Evolutionary conservation across 129 eudicot genomes (phyloP).

Genomic region (Lonicera japonica): DNA sequence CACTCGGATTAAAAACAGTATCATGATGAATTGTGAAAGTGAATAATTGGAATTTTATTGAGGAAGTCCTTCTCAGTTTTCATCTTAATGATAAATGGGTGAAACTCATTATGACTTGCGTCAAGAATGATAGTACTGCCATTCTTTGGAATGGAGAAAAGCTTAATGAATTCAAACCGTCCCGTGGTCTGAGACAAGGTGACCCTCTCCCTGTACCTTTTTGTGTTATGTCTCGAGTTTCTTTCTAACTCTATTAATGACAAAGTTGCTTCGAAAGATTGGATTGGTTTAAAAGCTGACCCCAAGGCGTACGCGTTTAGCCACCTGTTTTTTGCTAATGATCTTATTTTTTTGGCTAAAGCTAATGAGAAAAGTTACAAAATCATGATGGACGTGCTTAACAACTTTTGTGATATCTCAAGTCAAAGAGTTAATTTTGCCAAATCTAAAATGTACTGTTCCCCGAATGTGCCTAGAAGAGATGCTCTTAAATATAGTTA

Average conservation of each 20-base stretch:
- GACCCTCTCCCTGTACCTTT: constrained; percentile 7
- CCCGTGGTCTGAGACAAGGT: background rate
- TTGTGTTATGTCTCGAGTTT: too few species aligned
- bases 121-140: background rate
- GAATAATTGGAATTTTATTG: too few species aligned
- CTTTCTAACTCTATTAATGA: too few species aligned
- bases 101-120: background rate
- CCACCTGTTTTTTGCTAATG: background rate
- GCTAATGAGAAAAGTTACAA: background rate
- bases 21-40: too few species aligned
- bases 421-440: too few species aligned
- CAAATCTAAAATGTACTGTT: too few species aligned
- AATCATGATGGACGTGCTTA: background rate
- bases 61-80: too few species aligned
- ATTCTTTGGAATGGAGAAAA: background rate
- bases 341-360: background rate
- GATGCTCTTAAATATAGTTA: too few species aligned
- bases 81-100: too few species aligned
- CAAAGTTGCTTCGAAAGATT: background rate
- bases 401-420: too few species aligned
- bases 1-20: too few species aligned
- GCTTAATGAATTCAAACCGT: background rate
- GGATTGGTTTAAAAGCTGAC: background rate
- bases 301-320: background rate
- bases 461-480: too few species aligned